Base-by-base conservation (phyloP, 257 asterid genomes). In the Buddleja alternifolia region DNA sequence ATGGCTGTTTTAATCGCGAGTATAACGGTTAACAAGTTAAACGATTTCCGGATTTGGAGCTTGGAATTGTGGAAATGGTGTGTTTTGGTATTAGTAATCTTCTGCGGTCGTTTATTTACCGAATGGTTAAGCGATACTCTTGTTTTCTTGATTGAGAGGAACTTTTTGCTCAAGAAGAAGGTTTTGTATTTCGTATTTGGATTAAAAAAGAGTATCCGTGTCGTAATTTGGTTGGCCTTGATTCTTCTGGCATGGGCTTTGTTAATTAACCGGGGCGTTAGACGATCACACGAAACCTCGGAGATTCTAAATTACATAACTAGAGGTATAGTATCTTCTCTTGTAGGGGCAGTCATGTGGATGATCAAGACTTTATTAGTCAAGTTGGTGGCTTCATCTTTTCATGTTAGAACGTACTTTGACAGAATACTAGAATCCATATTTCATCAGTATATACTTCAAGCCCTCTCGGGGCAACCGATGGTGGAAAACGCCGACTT, bases 391-490 rank as follows among this genome's bases (percentile, higher is more conserved):
- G 97, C 97, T 66, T 77, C 97, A 0, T 50, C 77, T 36, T 90
- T 78, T 71, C 96, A 90, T 32, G 96, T 86, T 8, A 76, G 82
- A 15, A 75, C 96, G 12, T 90, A 59, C 84, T 90, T 88, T 17
- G 97, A 86, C 21, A 82, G 88, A 44, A 90, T 90, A 67, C 97
- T 84, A 65, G 97, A 86, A 36, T 80, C 97, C 3, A 77, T 90
- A 10, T 90, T 85, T 55, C 95, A 90, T 81, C 92, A 90, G 81
- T 88, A 86, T 17, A 81, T 90, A 14, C 97, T 90, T 32, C 84
- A 81, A 76, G 77, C 84, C 0, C 80, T 90, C 3, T 86, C 92
- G 0, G 87, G 90, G 66, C 60, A 62, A 44, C 81, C 95, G 10
- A 41, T 63, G 24, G 15, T 48, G 69, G 83, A 63, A 4, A 36